Evolutionary conservation across 2,329 filamentous ascomycete genomes (phyloP), one percentile per base, ranked within the genome.

Genomic region (Teratosphaeria nubilosa): DNA sequence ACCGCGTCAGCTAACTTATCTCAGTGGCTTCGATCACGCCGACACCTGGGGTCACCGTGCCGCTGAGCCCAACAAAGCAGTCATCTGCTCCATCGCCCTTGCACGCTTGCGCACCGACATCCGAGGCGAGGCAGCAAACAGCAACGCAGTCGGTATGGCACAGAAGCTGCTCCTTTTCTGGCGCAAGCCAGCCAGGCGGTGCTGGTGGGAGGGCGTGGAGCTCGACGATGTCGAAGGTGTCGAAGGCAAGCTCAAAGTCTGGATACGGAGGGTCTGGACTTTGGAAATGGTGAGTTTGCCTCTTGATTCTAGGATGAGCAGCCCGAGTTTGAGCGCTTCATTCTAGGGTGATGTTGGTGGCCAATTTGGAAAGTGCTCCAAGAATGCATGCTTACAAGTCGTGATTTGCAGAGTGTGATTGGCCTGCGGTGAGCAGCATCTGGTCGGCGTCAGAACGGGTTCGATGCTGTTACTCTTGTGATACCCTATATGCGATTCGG

Each of bases 131-230:
- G 86, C 86, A 68, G 78, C 88, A 55, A 85, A 82, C 65, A 91
- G 78, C 67, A 86, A 83, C 71, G 88, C 90, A 0, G 90, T 97
- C 20, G 92, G 92, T 56, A 99, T 99, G 94, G 94, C 94, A 13
- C 94, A 99, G 74, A 99, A 99, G 77, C 82, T 99, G 53, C 81
- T 99, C 14, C 81, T 99, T 3, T 99, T 99, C 78, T 99, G 94
- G 94, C 84, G 94, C 64, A 99, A 99, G 76, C 94, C 94, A 16
- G 94, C 94, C 14, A 81, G 94, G 61, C 83, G 94, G 72, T 99
- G 94, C 79, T 99, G 94, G 94, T 99, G 94, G 94, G 94, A 99
- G 73, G 94, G 94, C 25, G 88, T 99, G 41, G 91, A 97, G 73
- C 80, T 99, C 51, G 84, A 94, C 20, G 81, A 89, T 64, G 88